phyloP scores from a whole-genome alignment of 164 flowering plant species.

The Kingdonia uniflora region DNA sequence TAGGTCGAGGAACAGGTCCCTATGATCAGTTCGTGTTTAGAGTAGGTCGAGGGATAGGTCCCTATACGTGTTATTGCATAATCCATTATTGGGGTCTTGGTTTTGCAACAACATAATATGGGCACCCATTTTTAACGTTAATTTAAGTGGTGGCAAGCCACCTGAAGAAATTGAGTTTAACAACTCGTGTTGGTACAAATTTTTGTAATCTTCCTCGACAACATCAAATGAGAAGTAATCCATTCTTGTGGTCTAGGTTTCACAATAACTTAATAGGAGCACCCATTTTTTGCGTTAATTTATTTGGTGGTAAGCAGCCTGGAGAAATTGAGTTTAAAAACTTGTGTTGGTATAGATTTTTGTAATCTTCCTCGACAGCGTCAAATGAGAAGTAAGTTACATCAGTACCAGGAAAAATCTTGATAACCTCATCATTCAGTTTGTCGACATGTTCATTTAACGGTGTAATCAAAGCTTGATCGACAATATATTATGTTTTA shows the following conservation, averaged over 20 bases:
- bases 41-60: too few species aligned
- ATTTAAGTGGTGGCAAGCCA: background rate
- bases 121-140: background rate
- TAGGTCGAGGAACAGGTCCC: too few species aligned
- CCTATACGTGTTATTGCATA: too few species aligned
- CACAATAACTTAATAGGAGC: too few species aligned
- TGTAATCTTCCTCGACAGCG: background rate
- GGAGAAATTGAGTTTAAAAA: slow-evolving; percentile 1
- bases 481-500: background rate
- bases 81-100: background rate
- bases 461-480: background rate
- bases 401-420: background rate
- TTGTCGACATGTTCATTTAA: background rate
- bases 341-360: background rate
- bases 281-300: background rate
- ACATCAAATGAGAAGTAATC: background rate
- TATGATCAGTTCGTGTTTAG: too few species aligned
- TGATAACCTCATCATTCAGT: background rate
- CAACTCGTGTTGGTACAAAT: background rate
- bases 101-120: background rate
- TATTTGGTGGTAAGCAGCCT: background rate
- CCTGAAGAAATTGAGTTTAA: background rate
- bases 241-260: background rate
- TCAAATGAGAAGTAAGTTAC: slow-evolving; percentile 1
- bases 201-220: background rate